Evolutionary conservation across 495 filamentous ascomycete species (phyloP).

Genomic region (Annulohypoxylon moriforme): DNA sequence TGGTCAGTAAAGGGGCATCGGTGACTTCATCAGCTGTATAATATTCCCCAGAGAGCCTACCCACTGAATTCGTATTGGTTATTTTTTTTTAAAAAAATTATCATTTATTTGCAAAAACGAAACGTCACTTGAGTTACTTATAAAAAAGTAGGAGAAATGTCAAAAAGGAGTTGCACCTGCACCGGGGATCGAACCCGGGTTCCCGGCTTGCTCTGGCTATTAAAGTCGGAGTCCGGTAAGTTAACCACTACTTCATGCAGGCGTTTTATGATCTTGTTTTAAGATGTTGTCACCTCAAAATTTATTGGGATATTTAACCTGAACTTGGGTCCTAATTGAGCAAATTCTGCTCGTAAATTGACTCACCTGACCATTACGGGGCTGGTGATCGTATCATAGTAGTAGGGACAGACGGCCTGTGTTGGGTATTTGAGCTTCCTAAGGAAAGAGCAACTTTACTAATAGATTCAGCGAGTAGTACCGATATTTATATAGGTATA

Average conservation of each 20-base stretch:
- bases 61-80: too few species aligned
- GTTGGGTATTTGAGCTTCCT: not conserved
- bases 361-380: not conserved
- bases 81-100: too few species aligned
- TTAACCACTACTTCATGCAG: conserved; percentile 47
- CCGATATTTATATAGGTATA: too few species aligned
- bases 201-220: conserved; percentile 27
- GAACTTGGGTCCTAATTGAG: not conserved
- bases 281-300: not conserved
- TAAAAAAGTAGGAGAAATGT: not conserved
- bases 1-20: too few species aligned
- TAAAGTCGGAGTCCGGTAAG: conserved; percentile 40
- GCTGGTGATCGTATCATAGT: not conserved
- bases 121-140: too few species aligned
- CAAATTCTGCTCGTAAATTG: not conserved
- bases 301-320: not conserved
- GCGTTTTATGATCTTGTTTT: not conserved
- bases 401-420: not conserved
- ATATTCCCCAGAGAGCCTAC: too few species aligned
- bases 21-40: too few species aligned
- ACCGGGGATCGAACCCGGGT: conserved; percentile 45
- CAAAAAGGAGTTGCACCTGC: conserved; percentile 31
- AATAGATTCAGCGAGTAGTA: not conserved
- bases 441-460: not conserved
- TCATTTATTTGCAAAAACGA: too few species aligned